Evolutionary conservation across 208 protist genomes (phyloP), one percentile per base, ranked within the genome.

Genomic region (Leptomonas pyrrhocoris): DNA sequence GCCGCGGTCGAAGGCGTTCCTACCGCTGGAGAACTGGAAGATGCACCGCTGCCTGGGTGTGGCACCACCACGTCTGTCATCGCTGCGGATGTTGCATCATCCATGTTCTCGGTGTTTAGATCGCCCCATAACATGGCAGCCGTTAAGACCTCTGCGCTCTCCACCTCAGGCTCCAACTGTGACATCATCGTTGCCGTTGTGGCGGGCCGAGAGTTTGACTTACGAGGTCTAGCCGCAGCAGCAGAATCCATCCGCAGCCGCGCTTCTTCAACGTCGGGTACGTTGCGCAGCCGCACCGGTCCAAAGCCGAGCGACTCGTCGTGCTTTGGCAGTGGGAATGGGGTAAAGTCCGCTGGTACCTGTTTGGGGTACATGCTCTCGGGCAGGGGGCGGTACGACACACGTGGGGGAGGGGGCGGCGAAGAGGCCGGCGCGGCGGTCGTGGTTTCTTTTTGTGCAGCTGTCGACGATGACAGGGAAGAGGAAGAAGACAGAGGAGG

Each of bases 271-370:
- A 96, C 74, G 63, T 96, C 91, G 6, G 91, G 88, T 54, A 96
- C 85, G 58, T 96, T 83, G 25, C 50, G 77, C 43, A 96, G 50
- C 15, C 86, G 80, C 63, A 93, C 82, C 38, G 92, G 92, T 0
- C 92, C 92, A 59, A 90, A 94, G 21, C 89, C 92, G 43, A 96
- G 61, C 0, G 74, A 68, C 18, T 66, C 84, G 63, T 96, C 92
- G 68, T 94, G 87, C 68, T 86, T 92, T 3, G 92, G 89, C 21
- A 96, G 72, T 15, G 92, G 92, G 70, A 94, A 96, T 0, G 92
- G 92, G 0, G 88, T 96, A 61, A 94, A 94, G 56, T 85, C 66
- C 0, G 80, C 42, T 4, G 59, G 18, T 7, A 96, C 74, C 0
- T 40, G 36, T 61, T 92, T 90, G 15, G 91, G 86, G 45, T 80